phyloP scores from a whole-genome alignment of 2,329 filamentous ascomycete genomes.

The Fusarium pininemorale region DNA sequence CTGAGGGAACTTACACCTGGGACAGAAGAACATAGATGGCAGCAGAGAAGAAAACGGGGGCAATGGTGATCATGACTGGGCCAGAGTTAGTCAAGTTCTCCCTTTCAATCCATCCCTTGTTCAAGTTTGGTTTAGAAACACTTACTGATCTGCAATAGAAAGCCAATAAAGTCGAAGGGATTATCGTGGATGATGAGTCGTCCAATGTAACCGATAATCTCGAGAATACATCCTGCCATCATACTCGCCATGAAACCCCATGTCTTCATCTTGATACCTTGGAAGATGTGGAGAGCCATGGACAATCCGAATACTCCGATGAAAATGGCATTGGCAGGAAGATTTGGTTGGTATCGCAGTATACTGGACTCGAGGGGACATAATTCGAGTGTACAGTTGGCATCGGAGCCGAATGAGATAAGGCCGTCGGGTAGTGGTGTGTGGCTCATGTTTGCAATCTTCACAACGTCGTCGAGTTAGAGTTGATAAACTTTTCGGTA shows the following conservation, averaged over 20 bases:
- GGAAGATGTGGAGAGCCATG: constrained; percentile 27
- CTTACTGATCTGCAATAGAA: constrained; percentile 72
- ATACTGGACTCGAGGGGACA: constrained; percentile 40
- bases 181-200: constrained; percentile 64
- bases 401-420: constrained; percentile 35
- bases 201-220: constrained; percentile 69
- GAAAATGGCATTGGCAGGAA: constrained; percentile 33
- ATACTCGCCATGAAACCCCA: constrained; percentile 59
- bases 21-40: constrained; percentile 44
- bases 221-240: constrained; percentile 62
- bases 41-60: constrained; percentile 44
- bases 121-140: neutral
- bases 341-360: constrained; percentile 35
- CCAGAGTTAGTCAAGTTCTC: constrained; percentile 2
- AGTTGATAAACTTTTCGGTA: neutral
- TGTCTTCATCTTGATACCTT: constrained; percentile 29
- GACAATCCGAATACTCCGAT: constrained; percentile 33
- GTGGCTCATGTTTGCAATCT: constrained; percentile 7
- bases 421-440: constrained; percentile 31
- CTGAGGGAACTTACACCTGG: constrained; percentile 36
- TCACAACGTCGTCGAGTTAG: neutral
- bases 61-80: constrained; percentile 46
- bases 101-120: neutral
- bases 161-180: constrained; percentile 65
- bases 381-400: constrained; percentile 39